A percentile compares a stretch with the other conserved stretches of the same genome.
These are phyloP conservation scores for Colletotrichum lentis DNA, from an alignment of 2,329 filamentous ascomycete species.

Conservation along the genomic window DNA sequence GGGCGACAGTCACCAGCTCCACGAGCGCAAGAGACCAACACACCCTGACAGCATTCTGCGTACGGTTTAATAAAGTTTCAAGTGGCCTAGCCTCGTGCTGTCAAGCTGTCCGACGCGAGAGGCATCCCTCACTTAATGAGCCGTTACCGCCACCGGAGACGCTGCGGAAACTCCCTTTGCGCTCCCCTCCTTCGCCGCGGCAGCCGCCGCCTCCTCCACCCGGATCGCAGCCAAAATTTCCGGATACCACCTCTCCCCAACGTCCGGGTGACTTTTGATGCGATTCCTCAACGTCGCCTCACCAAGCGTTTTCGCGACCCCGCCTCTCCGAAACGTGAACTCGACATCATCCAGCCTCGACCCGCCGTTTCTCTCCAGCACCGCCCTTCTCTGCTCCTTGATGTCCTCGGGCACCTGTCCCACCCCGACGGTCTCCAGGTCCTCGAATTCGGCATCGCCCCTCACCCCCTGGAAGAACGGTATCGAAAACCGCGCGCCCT, in stretches of 20 bases:
- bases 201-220: conserved; percentile 61
- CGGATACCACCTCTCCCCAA: conserved; percentile 82
- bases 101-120: neutral
- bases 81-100: neutral
- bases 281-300: conserved; percentile 87
- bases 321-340: conserved; percentile 81
- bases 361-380: conserved; percentile 65
- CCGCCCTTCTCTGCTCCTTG: conserved; percentile 65
- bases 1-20: neutral
- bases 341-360: conserved; percentile 77
- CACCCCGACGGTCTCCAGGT: conserved; percentile 70
- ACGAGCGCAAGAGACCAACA: neutral
- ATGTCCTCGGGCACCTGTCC: conserved; percentile 68
- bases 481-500: conserved; percentile 78
- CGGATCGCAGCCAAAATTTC: conserved; percentile 66
- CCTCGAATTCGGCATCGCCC: conserved; percentile 80
- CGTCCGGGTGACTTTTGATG: conserved; percentile 86
- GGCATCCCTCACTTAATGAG: neutral
- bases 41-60: neutral
- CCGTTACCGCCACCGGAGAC: neutral
- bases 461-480: conserved; percentile 90
- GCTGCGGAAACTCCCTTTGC: neutral
- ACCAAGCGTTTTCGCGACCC: conserved; percentile 72
- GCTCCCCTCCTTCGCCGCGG: conserved; percentile 35
- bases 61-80: neutral